Evolutionary conservation across 2,329 filamentous ascomycete genomes (phyloP).

Genomic region (Aspergillus nomiae): DNA sequence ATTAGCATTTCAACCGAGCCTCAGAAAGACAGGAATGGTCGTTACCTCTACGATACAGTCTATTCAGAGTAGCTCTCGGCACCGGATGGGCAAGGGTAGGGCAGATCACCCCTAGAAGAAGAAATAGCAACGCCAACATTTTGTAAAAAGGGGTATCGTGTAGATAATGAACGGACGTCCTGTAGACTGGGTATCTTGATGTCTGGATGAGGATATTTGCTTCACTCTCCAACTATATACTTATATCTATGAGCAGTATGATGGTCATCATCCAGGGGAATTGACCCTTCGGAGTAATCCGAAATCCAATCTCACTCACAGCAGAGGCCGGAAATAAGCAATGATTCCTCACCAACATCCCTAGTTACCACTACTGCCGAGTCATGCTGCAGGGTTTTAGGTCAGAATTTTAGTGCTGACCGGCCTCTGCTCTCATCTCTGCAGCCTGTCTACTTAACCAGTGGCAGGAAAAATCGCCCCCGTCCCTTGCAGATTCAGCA

Average conservation of each 20-base stretch:
- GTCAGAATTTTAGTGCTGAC: not conserved
- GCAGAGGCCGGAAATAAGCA: not conserved
- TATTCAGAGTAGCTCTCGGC: not conserved
- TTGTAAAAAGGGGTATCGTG: not conserved
- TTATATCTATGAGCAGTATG: not conserved
- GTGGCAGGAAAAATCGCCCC: not conserved
- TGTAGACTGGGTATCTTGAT: not conserved
- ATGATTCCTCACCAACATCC: not conserved
- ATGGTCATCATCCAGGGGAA: not conserved
- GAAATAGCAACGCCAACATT: not conserved
- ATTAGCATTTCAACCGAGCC: not conserved
- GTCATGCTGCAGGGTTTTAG: not conserved
- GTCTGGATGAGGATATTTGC: not conserved
- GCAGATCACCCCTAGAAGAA: not conserved
- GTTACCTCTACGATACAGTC: not conserved
- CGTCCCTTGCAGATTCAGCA: not conserved
- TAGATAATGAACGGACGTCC: not conserved
- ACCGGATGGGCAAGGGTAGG: not conserved
- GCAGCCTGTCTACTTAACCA: not conserved
- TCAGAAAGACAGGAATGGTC: not conserved
- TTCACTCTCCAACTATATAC: not conserved
- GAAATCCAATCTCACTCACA: not conserved
- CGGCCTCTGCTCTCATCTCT: not conserved
- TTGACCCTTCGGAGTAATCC: not conserved
- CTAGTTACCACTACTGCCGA: not conserved